Evolutionary conservation across 306 rosid genomes (phyloP), one percentile per base, ranked within the genome.

Genomic region (Lathyrus tuberosus): DNA sequence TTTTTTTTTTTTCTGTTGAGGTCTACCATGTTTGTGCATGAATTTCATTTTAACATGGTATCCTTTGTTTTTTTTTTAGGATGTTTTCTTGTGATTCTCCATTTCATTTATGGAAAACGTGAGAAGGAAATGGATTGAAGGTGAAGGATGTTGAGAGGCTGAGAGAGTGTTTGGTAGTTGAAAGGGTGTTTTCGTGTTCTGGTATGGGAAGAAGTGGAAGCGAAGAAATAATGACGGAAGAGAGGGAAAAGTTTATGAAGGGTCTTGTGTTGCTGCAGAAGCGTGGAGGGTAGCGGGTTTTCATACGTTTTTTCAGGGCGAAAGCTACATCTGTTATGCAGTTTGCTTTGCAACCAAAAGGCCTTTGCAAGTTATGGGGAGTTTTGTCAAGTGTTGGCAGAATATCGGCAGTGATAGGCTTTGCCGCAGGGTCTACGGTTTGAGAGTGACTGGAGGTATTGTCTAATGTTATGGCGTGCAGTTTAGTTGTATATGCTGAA

Each of bases 31-130:
- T 77, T 86, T 94, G 63, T 76, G 85, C 10, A 80, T 77, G 75
- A 95, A 85, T 83, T 85, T 95, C 99, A 95, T 95, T 67, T 70
- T 87, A 2, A 91, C 87, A 74, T 95, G 87, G 78, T 91, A 84
- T 1, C 92, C 96, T 74, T 81, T 71, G 69, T 82, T 71, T 65
- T 54, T 82, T 20, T 77, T 77, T 10, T 85, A 66, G 80, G 78
- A 26, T 73, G 37, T 72, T 48, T 81, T 48, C 13, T 8, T 78
- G 15, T 28, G 63, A 57, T 13, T 57, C 15, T 57, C 63, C 63
- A 57, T 57, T 57, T 57, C 63, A 57, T 57, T 57, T 28, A 57
- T 28, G 10, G 24, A 5, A 13, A 43, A 24, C 24, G 18, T 51
- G 38, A 67, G 78, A 15, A 5, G 22, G 71, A 58, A 46, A 30